Evolutionary conservation across 2,329 filamentous ascomycete species (phyloP).

Genomic region (Verticillium nonalfalfae): DNA sequence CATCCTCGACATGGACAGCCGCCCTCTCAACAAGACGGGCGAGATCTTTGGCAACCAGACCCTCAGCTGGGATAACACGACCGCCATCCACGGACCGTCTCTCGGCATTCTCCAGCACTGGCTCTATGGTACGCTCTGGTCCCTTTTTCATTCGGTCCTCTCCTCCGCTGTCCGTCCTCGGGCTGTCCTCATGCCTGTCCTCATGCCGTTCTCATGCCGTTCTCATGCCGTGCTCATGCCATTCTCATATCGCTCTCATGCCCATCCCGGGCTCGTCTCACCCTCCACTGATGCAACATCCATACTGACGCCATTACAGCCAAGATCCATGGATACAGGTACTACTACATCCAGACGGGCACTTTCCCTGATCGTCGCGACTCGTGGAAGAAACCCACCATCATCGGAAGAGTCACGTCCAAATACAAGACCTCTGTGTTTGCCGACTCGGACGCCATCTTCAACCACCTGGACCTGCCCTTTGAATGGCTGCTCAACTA

Average conservation of each 20-base stretch:
- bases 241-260: too few species aligned
- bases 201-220: too few species aligned
- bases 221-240: too few species aligned
- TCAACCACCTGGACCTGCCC: slow-evolving; percentile 33
- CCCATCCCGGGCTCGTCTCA: neutral
- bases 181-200: neutral
- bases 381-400: slow-evolving; percentile 37
- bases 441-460: slow-evolving; percentile 38
- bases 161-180: neutral
- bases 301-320: slow-evolving; percentile 16
- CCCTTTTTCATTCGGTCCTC: neutral
- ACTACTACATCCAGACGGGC: slow-evolving; percentile 34
- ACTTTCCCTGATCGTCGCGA: slow-evolving; percentile 31
- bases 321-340: slow-evolving; percentile 39
- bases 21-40: slow-evolving; percentile 25
- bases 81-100: slow-evolving; percentile 26
- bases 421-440: slow-evolving; percentile 35
- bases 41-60: slow-evolving; percentile 25
- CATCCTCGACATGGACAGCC: slow-evolving; percentile 39
- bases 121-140: slow-evolving; percentile 26
- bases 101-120: slow-evolving; percentile 37
- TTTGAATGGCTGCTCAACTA: slow-evolving; percentile 42
- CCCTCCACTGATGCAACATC: slow-evolving; percentile 11
- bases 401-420: slow-evolving; percentile 33
- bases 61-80: slow-evolving; percentile 28